phyloP scores from a whole-genome alignment of 2,329 filamentous ascomycete species.

The Didymella keratinophila region DNA sequence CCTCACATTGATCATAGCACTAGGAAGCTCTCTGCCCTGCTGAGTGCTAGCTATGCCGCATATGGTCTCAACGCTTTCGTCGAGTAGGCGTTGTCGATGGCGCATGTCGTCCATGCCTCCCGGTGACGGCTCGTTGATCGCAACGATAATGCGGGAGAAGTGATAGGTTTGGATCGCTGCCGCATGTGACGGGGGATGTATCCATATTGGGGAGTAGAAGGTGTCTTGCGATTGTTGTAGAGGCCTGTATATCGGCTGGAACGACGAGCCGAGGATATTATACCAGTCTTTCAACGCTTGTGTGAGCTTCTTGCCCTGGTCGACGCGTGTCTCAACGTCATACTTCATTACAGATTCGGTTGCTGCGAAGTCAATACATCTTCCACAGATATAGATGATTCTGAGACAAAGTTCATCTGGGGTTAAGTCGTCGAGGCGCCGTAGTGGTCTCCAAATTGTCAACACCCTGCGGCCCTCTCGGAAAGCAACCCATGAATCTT shows the following conservation, averaged over 20 bases:
- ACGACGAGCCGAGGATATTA: slow-evolving; percentile 54
- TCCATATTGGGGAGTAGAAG: slow-evolving; percentile 37
- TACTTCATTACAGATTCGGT: slow-evolving; percentile 54
- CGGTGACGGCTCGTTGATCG: slow-evolving; percentile 61
- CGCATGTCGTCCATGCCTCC: slow-evolving; percentile 60
- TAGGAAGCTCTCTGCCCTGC: slow-evolving; percentile 37
- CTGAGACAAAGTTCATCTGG: slow-evolving; percentile 63
- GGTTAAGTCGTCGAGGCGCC: slow-evolving; percentile 57
- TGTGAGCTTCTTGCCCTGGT: slow-evolving; percentile 56
- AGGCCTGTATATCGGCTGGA: slow-evolving; percentile 52
- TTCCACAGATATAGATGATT: slow-evolving; percentile 63
- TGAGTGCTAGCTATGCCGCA: slow-evolving; percentile 59
- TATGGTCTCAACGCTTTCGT: slow-evolving; percentile 59
- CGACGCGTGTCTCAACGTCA: slow-evolving; percentile 56
- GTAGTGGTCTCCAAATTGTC: slow-evolving; percentile 66
- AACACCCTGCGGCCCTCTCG: slow-evolving; percentile 64
- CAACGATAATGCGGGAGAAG: slow-evolving; percentile 62
- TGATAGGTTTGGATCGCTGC: slow-evolving; percentile 62
- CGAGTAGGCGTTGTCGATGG: slow-evolving; percentile 54
- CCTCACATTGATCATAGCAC: slow-evolving; percentile 40
- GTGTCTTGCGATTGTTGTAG: slow-evolving; percentile 21
- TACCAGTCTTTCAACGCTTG: slow-evolving; percentile 62
- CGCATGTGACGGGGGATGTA: slow-evolving; percentile 45
- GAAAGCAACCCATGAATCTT: slow-evolving; percentile 71
- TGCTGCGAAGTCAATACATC: slow-evolving; percentile 66